phyloP scores from a whole-genome alignment of 2,329 filamentous ascomycete genomes.

The Escovopsis sp. region DNA sequence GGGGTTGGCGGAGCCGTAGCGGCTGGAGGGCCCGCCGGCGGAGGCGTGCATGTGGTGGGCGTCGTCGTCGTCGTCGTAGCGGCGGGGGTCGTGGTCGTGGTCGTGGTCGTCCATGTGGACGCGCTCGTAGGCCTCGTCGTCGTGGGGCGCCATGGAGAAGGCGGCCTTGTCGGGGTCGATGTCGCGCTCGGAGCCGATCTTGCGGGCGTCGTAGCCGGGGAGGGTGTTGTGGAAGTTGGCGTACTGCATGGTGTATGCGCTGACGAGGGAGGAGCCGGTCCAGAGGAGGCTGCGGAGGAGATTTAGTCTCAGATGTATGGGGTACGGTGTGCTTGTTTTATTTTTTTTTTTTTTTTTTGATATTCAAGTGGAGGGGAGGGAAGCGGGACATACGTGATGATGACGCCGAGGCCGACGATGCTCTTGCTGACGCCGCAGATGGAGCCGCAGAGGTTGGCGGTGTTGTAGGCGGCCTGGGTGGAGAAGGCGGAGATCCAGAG shows the following conservation, averaged over 20 bases:
- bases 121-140: constrained; percentile 49
- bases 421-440: constrained; percentile 47
- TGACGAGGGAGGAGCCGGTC: constrained; percentile 35
- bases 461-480: constrained; percentile 49
- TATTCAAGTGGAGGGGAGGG: neutral
- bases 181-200: constrained; percentile 27
- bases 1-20: constrained; percentile 22
- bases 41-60: no score
- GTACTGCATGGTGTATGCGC: constrained; percentile 44
- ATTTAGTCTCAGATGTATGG: no score
- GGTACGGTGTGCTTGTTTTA: no score
- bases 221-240: constrained; percentile 46
- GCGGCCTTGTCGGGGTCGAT: constrained; percentile 56
- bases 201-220: constrained; percentile 42
- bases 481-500: constrained; percentile 55
- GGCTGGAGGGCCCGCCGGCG: constrained; percentile 7
- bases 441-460: constrained; percentile 35
- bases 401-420: constrained; percentile 45
- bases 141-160: constrained; percentile 51
- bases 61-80: constrained; percentile 7
- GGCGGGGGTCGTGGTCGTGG: constrained; percentile 14
- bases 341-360: neutral
- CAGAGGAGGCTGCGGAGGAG: constrained; percentile 35
- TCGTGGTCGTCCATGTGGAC: constrained; percentile 42
- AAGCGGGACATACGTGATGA: constrained; percentile 37